These are phyloP conservation scores for Mucor lusitanicus DNA, from an alignment of 371 early-diverging fungal species.

Conservation along the genomic window DNA sequence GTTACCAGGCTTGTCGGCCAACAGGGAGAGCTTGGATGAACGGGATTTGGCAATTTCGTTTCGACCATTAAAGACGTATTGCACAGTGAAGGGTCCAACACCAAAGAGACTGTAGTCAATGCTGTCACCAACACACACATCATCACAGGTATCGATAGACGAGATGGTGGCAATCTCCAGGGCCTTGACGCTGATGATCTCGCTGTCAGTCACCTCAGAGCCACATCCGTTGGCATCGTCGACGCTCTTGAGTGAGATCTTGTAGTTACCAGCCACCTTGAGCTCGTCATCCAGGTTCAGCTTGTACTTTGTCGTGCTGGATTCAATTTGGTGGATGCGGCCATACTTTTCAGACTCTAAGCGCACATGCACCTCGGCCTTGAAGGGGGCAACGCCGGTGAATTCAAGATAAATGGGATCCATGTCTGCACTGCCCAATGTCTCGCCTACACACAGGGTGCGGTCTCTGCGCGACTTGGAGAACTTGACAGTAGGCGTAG, in stretches of 20 bases:
- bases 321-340: constrained; percentile 30
- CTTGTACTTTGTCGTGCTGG: constrained; percentile 31
- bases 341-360: constrained; percentile 40
- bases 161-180: constrained; percentile 50
- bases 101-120: constrained; percentile 49
- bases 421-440: constrained; percentile 29
- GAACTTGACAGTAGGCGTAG: constrained; percentile 45
- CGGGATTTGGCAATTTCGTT: constrained; percentile 32
- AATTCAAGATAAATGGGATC: constrained; percentile 39
- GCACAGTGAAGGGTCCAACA: constrained; percentile 40
- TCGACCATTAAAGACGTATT: constrained; percentile 47
- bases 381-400: constrained; percentile 51
- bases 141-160: constrained; percentile 30
- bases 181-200: constrained; percentile 30
- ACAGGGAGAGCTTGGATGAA: constrained; percentile 34
- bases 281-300: constrained; percentile 34
- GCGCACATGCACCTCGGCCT: constrained; percentile 38
- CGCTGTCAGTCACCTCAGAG: constrained; percentile 14
- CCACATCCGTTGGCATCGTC: constrained; percentile 52
- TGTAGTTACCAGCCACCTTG: constrained; percentile 37
- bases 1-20: constrained; percentile 59
- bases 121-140: constrained; percentile 56
- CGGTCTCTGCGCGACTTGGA: constrained; percentile 16
- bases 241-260: constrained; percentile 36
- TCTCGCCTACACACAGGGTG: constrained; percentile 50